phyloP scores from a whole-genome alignment of 306 rosid species.

The Aeschynomene evenia region DNA sequence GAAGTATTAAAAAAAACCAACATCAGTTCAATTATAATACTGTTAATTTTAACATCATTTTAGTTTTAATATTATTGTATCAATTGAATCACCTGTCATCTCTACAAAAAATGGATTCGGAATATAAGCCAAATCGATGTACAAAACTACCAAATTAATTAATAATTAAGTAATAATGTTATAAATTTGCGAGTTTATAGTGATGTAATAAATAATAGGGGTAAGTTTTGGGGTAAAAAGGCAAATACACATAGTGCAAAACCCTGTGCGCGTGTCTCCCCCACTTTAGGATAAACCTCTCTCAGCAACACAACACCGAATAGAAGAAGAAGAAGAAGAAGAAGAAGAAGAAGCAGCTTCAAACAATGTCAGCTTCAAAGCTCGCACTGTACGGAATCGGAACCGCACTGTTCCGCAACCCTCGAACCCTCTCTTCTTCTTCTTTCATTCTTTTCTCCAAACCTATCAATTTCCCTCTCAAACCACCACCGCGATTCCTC shows the following conservation, averaged over 20 bases:
- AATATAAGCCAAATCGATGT: no score
- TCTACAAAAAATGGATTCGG: no score
- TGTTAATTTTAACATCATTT: no score
- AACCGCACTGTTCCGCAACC: slow-evolving; percentile 45
- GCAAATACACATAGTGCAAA: neutral
- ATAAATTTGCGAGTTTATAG: no score
- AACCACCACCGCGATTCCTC: slow-evolving; percentile 10
- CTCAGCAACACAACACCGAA: neutral
- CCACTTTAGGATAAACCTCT: neutral
- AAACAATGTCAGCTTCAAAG: slow-evolving; percentile 56
- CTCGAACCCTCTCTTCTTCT: slow-evolving; percentile 29
- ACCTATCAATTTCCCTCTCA: slow-evolving; percentile 26
- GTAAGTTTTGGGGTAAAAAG: no score
- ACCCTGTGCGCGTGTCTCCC: neutral
- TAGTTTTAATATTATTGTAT: no score
- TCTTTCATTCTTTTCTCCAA: slow-evolving; percentile 34
- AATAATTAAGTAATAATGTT: no score
- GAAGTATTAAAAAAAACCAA: no score
- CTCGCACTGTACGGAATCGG: slow-evolving; percentile 52
- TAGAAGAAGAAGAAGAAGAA: neutral
- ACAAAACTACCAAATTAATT: no score
- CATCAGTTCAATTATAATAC: no score
- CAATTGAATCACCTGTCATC: no score
- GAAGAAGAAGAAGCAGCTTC: neutral
- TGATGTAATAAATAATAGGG: no score